phyloP scores from a whole-genome alignment of 768 basidiomycete species.

The Boletellus ananiceps region DNA sequence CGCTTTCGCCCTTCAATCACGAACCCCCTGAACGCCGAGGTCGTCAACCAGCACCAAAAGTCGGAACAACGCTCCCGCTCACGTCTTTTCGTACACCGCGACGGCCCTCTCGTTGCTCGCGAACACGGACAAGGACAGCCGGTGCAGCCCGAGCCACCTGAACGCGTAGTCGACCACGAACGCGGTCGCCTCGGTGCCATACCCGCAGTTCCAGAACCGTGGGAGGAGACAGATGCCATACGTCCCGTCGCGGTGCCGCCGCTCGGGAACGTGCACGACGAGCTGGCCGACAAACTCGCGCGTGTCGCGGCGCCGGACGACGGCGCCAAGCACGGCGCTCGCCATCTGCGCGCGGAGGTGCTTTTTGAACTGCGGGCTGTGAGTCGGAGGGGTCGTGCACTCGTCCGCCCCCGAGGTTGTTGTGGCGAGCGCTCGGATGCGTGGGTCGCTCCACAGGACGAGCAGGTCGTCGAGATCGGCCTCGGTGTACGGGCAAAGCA shows the following conservation, averaged over 20 bases:
- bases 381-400: no score
- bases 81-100: constrained; percentile 40
- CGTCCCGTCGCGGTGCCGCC: constrained; percentile 29
- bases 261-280: constrained; percentile 22
- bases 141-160: constrained; percentile 35
- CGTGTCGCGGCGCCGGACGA: constrained; percentile 28
- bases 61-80: constrained; percentile 15
- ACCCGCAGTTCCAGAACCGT: constrained; percentile 37
- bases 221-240: constrained; percentile 30
- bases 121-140: constrained; percentile 38
- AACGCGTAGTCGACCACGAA: constrained; percentile 42
- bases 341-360: constrained; percentile 21
- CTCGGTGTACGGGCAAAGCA: constrained; percentile 31
- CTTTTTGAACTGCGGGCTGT: constrained; percentile 10
- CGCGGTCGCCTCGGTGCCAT: constrained; percentile 37
- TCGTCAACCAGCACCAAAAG: not conserved
- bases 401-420: not conserved
- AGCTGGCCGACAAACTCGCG: constrained; percentile 33
- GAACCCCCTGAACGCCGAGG: constrained; percentile 33
- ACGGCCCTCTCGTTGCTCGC: constrained; percentile 37
- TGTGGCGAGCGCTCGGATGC: constrained; percentile 20
- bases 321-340: constrained; percentile 23
- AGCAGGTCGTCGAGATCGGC: constrained; percentile 31
- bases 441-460: constrained; percentile 28
- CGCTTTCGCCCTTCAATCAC: constrained; percentile 36